phyloP scores from a whole-genome alignment of 106 monocot genomes.

The Acorus gramineus region DNA sequence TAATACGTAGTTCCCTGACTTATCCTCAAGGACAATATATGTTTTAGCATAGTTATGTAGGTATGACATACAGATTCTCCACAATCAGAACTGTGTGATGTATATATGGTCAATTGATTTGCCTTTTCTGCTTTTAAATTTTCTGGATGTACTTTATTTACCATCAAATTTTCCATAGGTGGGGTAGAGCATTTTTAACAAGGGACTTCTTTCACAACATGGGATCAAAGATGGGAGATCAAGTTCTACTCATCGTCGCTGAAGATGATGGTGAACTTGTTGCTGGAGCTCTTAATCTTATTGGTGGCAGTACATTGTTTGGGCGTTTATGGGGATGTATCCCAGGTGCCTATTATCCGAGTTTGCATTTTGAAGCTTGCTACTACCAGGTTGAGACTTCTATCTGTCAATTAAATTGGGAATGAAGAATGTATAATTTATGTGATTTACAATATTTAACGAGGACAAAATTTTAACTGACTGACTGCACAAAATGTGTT shows the following conservation, averaged over 20 bases:
- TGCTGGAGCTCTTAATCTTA: conserved; percentile 93
- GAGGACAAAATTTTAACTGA: not conserved
- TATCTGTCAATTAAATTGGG: no score
- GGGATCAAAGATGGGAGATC: conserved; percentile 84
- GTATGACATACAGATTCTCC: no score
- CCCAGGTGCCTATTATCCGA: conserved; percentile 74
- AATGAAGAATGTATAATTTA: not conserved
- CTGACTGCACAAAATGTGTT: no score
- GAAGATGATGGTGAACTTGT: conserved; percentile 81
- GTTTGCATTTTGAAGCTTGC: conserved; percentile 97
- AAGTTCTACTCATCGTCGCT: conserved; percentile 72
- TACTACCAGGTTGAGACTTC: conserved; percentile 70
- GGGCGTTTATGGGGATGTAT: conserved; percentile 95
- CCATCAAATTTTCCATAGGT: conserved; percentile 26
- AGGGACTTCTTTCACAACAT: conserved; percentile 80
- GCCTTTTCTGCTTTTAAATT: no score
- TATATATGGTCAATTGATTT: no score
- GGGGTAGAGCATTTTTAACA: conserved; percentile 89
- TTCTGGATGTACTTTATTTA: no score
- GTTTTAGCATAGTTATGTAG: no score
- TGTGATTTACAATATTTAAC: not conserved
- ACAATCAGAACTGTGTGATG: no score
- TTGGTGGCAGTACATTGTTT: conserved; percentile 91
- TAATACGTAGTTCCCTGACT: no score
- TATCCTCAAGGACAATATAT: no score